phyloP scores from a whole-genome alignment of 2,329 filamentous ascomycete species.

The Epichloe gansuensis region DNA sequence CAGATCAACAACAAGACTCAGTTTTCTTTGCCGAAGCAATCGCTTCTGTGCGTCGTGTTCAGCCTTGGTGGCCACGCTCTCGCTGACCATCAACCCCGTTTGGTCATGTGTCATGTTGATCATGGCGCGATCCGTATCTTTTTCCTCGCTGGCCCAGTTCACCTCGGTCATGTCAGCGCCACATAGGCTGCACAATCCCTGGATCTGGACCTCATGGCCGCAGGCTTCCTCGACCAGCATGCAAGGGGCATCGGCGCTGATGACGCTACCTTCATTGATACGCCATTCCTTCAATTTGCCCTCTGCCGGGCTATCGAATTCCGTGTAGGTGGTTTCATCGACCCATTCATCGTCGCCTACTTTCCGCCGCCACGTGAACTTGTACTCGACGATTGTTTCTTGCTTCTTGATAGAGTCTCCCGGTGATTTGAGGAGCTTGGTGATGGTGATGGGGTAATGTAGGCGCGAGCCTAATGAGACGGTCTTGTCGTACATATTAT shows the following conservation, averaged over 20 bases:
- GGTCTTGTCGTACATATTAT: conserved; percentile 25
- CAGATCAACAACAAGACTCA: conserved; percentile 89
- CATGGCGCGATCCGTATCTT: conserved; percentile 72
- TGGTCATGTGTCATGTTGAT: conserved; percentile 95
- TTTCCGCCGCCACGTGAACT: conserved; percentile 66
- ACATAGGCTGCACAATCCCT: conserved; percentile 80
- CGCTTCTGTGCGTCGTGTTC: conserved; percentile 80
- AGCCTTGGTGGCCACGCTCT: conserved; percentile 63
- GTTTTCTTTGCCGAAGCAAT: conserved; percentile 65
- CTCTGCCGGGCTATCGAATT: conserved; percentile 74
- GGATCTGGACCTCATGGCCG: conserved; percentile 80
- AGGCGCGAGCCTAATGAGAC: conserved; percentile 49
- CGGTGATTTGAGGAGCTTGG: conserved; percentile 62
- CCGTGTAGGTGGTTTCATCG: conserved; percentile 56
- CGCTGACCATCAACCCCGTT: conserved; percentile 72
- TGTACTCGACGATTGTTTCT: conserved; percentile 74
- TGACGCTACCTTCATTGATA: conserved; percentile 52
- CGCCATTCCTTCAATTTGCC: conserved; percentile 69
- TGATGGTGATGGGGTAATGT: conserved; percentile 88
- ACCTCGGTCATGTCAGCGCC: conserved; percentile 92
- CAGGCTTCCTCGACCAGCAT: conserved; percentile 84
- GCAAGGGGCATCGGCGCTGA: conserved; percentile 43
- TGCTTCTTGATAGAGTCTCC: conserved; percentile 65
- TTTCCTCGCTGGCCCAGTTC: conserved; percentile 68
- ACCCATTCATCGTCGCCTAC: conserved; percentile 52